Evolutionary conservation across 192 early-diverging fungal genomes (phyloP), one percentile per base, ranked within the genome.

Genomic region (Coemansia sp.): DNA sequence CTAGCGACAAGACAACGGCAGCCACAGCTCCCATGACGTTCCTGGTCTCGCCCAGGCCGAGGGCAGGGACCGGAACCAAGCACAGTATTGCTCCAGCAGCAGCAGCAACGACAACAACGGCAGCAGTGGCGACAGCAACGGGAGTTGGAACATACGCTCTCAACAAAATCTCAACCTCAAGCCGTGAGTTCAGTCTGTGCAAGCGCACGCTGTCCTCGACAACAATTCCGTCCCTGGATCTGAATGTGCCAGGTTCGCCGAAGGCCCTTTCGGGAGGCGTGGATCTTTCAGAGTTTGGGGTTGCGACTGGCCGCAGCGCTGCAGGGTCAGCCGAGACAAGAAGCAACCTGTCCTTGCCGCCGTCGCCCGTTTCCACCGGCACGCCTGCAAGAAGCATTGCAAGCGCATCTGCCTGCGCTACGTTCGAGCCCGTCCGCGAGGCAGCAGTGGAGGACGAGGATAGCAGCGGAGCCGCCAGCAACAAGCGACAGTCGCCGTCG

Each of bases 251-350:
- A 21, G 57, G 64, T 9, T 82, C 80, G 62, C 74, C 75, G 23
- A 65, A 68, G n/a, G 74, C 64, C 15, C 44, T 82, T 60, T 45
- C 70, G 23, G 80, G 66, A 8, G 61, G 61, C 48, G 75, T 82
- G 26, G 80, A 82, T 41, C 40, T 82, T 65, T 82, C 80, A 7
- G 80, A 82, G 59, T 82, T 82, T 66, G 80, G 80, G 11, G 80
- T 82, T 37, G 67, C 70, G 11, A 43, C 12, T 19, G 47, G n/a
- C n/a, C 11, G n/a, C n/a, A n/a, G 47, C n/a, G 64, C 59, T 21
- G 42, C 67, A 39, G 52, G 23, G 43, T 32, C n/a, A 13, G 43
- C 45, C n/a, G 48, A 56, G 12, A 43, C 61, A 13, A 61, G 41
- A 47, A 67, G 65, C 26, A 61, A 42, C 9, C 45, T 67, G 32